Base-by-base conservation (phyloP, 106 monocot species). In the Xerophyta viscosa region DNA sequence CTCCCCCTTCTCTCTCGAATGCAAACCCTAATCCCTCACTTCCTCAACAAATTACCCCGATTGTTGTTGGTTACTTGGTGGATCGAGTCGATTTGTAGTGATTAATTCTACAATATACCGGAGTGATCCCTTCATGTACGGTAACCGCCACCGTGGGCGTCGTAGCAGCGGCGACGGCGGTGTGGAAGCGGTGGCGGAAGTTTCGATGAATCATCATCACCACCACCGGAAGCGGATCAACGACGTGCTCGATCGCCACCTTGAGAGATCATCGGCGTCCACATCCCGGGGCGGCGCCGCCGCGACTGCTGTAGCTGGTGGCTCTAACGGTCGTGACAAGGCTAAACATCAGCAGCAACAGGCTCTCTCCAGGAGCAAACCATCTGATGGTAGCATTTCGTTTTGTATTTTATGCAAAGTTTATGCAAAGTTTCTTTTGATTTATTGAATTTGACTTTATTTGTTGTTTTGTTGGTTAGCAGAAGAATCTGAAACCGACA, bases 401-500 rank as follows among this genome's bases (percentile, higher is more conserved):
- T 36, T 37, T 30, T 20, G 21, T 37, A 37, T 0, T 20, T 8
- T 37, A 37, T 33, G 7, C 33, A 6, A 5, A 6, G 7, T 33
- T 33, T 33, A 6, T 33, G 5, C 33, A 6, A 6, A 5, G 10
- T 33, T 5, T 33, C 10, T 33, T 33, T 33, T 6, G 33, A 5
- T 33, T 33, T 33, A 6, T 33, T 33, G 33, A 26, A 24, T 2
- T 26, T 6, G 14, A 43, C 18, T 56, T 12, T 37, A 23, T 24
- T 20, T 37, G 33, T 53, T 18, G 13, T 21, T 13, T 43, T 45
- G 24, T 14, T 31, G 15, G 37, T 27, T 0, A 8, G 8, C 54
- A 66, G 66, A 57, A 21, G 66, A 66, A 49, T 57, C 57, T 6
- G 66, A 66, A 37, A 57, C 57, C 37, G 57, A 66, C n/a, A 58